These are phyloP conservation scores for Termitomyces sp. DNA, from an alignment of 768 basidiomycete genomes.

Conservation along the genomic window DNA sequence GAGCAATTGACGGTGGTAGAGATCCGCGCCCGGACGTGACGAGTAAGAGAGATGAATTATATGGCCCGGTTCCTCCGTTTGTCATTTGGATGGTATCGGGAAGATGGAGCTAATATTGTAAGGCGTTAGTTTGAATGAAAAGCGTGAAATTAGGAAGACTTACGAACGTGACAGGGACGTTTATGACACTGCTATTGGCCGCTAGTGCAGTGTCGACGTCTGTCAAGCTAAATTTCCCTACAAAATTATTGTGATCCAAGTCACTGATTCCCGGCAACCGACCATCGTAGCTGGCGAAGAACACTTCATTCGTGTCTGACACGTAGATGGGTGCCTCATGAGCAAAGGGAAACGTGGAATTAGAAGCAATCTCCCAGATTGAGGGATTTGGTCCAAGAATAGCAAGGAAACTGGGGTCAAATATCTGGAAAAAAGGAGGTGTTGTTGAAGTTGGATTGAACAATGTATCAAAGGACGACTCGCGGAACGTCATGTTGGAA, in stretches of 20 bases:
- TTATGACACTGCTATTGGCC: conserved; percentile 30
- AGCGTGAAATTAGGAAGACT: conserved; percentile 9
- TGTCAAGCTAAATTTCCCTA: conserved; percentile 57
- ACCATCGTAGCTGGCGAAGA: conserved; percentile 68
- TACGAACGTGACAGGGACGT: conserved; percentile 44
- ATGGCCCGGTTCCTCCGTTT: conserved; percentile 64
- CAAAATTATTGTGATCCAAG: conserved; percentile 56
- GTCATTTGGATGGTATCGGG: conserved; percentile 62
- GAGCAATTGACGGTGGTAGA: conserved; percentile 54
- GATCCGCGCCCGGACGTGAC: conserved; percentile 62
- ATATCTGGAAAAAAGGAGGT: conserved; percentile 56
- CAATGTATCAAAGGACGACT: conserved; percentile 31
- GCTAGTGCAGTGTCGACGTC: conserved; percentile 47
- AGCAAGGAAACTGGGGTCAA: conserved; percentile 45
- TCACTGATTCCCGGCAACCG: conserved; percentile 60
- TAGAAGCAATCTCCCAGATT: conserved; percentile 54
- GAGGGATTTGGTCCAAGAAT: conserved; percentile 56
- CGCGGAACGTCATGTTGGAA: conserved; percentile 33
- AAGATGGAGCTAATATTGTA: conserved; percentile 44
- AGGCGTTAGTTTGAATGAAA: neutral
- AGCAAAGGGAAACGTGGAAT: conserved; percentile 64
- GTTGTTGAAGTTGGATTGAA: conserved; percentile 59
- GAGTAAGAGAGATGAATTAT: conserved; percentile 52
- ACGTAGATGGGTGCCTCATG: conserved; percentile 76
- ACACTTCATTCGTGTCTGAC: conserved; percentile 61